Evolutionary conservation across 208 protist genomes (phyloP).

Genomic region (Trypanosoma mega): DNA sequence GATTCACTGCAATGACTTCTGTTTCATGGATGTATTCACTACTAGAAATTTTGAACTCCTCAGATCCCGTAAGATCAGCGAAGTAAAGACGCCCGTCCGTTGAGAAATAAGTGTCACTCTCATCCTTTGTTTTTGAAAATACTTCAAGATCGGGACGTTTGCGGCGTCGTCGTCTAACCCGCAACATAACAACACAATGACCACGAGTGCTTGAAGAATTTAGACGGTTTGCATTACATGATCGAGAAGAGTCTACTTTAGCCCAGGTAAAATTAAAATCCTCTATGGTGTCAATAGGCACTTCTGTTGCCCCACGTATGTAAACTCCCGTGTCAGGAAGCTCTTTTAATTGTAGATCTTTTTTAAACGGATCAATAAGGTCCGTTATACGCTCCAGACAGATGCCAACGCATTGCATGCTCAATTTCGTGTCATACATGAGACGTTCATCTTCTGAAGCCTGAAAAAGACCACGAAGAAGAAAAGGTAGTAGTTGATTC

Average conservation of each 20-base stretch:
- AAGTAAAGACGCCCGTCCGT: constrained; percentile 67
- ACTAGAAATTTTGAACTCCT: constrained; percentile 82
- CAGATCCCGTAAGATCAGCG: constrained; percentile 92
- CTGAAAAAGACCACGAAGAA: constrained; percentile 1
- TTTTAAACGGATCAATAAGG: constrained; percentile 14
- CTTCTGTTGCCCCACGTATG: constrained; percentile 64
- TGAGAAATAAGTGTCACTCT: constrained; percentile 21
- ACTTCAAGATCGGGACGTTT: not conserved
- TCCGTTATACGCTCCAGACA: constrained; percentile 17
- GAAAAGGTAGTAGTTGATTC: constrained; percentile 5
- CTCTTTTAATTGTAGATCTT: constrained; percentile 72
- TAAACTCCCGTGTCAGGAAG: constrained; percentile 77
- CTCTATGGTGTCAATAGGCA: constrained; percentile 48
- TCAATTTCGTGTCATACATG: constrained; percentile 1
- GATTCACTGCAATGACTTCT: constrained; percentile 91
- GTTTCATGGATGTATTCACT: constrained; percentile 35
- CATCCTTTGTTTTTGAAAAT: not conserved
- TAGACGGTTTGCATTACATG: constrained; percentile 57
- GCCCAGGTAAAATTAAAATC: constrained; percentile 37
- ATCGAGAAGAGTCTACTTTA: constrained; percentile 2
- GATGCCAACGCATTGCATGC: constrained; percentile 12
- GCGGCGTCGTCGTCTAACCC: not conserved
- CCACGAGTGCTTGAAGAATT: constrained; percentile 87
- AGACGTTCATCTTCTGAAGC: not conserved
- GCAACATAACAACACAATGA: constrained; percentile 87